Percentiles rank a stretch among this genome's conserved stretches.
Evolutionary conservation across 306 rosid species (phyloP).

Genomic region (Hippophae tibetana): DNA sequence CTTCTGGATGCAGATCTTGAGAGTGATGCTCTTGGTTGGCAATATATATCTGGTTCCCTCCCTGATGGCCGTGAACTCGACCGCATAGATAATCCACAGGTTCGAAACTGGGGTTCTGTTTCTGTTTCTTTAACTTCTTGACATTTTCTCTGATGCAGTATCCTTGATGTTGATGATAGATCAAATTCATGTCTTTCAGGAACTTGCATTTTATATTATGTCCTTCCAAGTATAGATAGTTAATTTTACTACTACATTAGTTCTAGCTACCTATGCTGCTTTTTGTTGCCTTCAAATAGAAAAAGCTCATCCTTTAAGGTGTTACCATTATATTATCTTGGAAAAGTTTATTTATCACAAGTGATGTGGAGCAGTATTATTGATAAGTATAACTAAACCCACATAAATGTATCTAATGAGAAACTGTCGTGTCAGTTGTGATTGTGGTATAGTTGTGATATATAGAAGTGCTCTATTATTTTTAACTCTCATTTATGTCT

Average conservation of each 20-base stretch:
- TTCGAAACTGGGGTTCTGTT: conserved; percentile 12
- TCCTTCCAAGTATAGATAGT: neutral
- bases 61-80: conserved; percentile 89
- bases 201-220: neutral
- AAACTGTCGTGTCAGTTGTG: neutral
- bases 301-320: neutral
- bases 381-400: no score
- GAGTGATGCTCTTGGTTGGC: conserved; percentile 97
- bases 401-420: no score
- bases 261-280: neutral
- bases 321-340: no score
- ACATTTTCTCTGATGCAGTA: no score
- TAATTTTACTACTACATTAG: no score
- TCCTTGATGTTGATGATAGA: no score
- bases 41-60: conserved; percentile 78
- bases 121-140: conserved; percentile 14
- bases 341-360: no score
- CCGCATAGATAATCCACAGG: conserved; percentile 98
- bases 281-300: neutral
- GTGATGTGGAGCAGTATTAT: no score
- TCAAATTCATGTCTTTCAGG: no score
- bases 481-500: neutral
- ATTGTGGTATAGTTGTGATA: neutral
- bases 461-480: neutral
- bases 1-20: conserved; percentile 94